Base-by-base conservation (phyloP, 2,329 filamentous ascomycete genomes). In the Cytospora paraplurivora region DNA sequence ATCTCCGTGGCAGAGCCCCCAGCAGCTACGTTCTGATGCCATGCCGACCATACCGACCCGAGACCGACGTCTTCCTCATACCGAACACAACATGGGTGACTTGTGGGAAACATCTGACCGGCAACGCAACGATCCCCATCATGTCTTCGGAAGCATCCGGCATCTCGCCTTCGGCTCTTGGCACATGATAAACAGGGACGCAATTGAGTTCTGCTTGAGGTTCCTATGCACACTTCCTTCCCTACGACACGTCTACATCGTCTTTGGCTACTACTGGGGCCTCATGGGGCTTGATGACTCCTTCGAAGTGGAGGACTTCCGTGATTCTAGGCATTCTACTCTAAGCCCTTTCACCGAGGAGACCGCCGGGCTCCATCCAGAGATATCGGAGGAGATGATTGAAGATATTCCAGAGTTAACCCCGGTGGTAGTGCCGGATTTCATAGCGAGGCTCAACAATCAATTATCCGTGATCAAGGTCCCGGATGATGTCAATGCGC, bases 1-100 rank as follows among this genome's bases (percentile, higher is more conserved):
- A 21, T 37, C 34, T 55, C 27, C 53, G n/a, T 37, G 33, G 17
- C n/a, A 19, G 19, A n/a, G n/a, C 27, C 7, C 49, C 8, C 12
- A 19, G 13, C 6, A n/a, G 6, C 35, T 41, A 49, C 15, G 54
- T 62, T 47, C 35, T 58, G 7, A 38, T 58, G 17, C 60, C 60
- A 5, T 62, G 55, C 41, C 60, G 60, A 21, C 55, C 50, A 10
- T 62, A 58, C n/a, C 55, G 55, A 13, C 60, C 54, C 17, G 55
- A 58, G 32, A 32, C 54, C 10, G 60, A 62, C 4, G 21, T 68
- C n/a, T 50, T 65, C 27, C 34, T 56, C 51, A 41, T 53, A 44
- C 33, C 2, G 58, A 61, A 17, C 51, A 61, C 27, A 19, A 41
- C 10, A 51, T 61, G 8, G 35, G 51, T 12, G 58, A 61, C 51